A percentile compares a stretch with the other conserved stretches of the same genome.
phyloP scores from a whole-genome alignment of 495 filamentous ascomycete species.

The Aspergillus wentii region DNA sequence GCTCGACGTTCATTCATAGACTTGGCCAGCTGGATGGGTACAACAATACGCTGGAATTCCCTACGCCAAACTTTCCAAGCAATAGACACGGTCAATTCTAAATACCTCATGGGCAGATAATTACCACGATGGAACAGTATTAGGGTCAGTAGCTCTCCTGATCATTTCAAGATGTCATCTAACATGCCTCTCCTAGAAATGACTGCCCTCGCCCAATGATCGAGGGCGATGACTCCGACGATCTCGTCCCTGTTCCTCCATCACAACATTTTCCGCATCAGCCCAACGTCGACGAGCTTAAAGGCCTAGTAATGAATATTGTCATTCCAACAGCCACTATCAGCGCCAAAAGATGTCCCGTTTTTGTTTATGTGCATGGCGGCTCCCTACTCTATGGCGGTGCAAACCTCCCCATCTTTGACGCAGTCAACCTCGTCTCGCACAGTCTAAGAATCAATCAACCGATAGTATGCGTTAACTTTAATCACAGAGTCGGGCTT shows the following conservation, averaged over 20 bases:
- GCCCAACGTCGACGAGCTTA: constrained; percentile 15
- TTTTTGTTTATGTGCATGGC: constrained; percentile 26
- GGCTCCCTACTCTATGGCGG: constrained; percentile 26
- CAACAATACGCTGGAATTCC: constrained; percentile 29
- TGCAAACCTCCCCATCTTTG: constrained; percentile 25
- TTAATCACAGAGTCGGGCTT: constrained; percentile 27
- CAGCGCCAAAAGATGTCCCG: constrained; percentile 9
- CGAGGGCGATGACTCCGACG: constrained; percentile 18
- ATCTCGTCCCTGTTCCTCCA: constrained; percentile 22
- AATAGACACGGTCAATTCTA: constrained; percentile 23
- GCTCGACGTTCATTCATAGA: constrained; percentile 11
- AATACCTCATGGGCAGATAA: constrained; percentile 15
- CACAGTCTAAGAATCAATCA: constrained; percentile 13
- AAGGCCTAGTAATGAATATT: constrained; percentile 26
- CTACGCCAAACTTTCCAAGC: constrained; percentile 20
- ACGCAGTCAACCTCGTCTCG: constrained; percentile 22
- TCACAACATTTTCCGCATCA: constrained; percentile 14
- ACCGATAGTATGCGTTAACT: constrained; percentile 23
- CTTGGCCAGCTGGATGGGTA: constrained; percentile 22
- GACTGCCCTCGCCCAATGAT: constrained; percentile 22
- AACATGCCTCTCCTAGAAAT: constrained; percentile 8
- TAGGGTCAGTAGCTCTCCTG: constrained; percentile 15
- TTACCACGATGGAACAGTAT: constrained; percentile 21
- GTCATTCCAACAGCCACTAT: constrained; percentile 14
- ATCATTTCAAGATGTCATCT: background rate